These are phyloP conservation scores for Amphirosellinia nigrospora DNA, from an alignment of 495 filamentous ascomycete genomes.

Conservation along the genomic window DNA sequence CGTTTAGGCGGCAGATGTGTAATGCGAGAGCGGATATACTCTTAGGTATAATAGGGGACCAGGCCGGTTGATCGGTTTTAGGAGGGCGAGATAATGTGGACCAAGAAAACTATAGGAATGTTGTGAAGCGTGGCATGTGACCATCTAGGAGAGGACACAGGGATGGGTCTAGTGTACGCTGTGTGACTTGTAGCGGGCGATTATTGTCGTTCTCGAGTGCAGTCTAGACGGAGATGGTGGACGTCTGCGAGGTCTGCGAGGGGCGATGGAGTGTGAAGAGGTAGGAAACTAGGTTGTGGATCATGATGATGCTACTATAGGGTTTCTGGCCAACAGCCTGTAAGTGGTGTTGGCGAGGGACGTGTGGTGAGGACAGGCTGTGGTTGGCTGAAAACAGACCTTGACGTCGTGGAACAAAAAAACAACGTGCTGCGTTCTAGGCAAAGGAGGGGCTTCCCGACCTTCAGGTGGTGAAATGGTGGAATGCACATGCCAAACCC, in stretches of 20 bases:
- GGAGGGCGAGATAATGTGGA: conserved; percentile 4
- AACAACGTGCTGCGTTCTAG: conserved; percentile 15
- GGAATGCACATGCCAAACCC: background rate
- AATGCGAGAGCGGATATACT: background rate
- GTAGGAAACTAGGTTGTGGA: background rate
- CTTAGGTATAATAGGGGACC: background rate
- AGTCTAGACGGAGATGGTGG: conserved; percentile 3
- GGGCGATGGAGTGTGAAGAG: background rate
- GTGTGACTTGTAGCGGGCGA: conserved; percentile 9
- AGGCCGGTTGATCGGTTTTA: conserved; percentile 15
- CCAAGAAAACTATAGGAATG: background rate
- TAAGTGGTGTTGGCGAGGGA: conserved; percentile 37
- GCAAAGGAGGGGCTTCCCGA: background rate
- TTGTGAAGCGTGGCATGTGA: too few species aligned
- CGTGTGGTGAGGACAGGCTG: conserved; percentile 36
- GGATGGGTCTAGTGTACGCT: background rate
- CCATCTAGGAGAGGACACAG: background rate
- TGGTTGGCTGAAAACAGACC: conserved; percentile 38
- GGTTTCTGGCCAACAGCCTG: conserved; percentile 30
- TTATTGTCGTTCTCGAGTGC: background rate
- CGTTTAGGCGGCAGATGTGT: background rate
- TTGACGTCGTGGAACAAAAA: conserved; percentile 24
- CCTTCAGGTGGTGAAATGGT: background rate
- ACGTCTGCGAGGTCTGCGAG: conserved; percentile 9
- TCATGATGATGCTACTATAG: background rate